These are phyloP conservation scores for Cordyceps militaris DNA, from an alignment of 2,329 filamentous ascomycete genomes.

Conservation along the genomic window DNA sequence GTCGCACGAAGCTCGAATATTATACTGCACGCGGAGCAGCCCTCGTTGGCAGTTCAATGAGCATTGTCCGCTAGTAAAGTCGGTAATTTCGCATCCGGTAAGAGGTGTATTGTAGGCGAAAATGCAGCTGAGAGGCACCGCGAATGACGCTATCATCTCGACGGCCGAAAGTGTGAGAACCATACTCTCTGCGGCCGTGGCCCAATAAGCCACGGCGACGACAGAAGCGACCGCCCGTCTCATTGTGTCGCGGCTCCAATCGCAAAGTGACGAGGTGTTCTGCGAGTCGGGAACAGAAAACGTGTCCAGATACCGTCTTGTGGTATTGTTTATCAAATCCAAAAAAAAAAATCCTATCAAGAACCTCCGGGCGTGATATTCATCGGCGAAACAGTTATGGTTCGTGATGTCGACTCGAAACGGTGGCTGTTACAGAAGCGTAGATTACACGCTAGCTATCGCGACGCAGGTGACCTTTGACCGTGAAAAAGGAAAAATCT, in stretches of 20 bases:
- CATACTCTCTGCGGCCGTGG: neutral
- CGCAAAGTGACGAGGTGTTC: neutral
- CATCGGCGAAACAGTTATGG: neutral
- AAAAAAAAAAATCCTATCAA: neutral
- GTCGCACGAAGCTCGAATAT: constrained; percentile 23
- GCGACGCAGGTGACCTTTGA: neutral
- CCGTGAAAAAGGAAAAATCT: neutral
- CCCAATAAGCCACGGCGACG: neutral
- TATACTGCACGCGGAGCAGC: constrained; percentile 22
- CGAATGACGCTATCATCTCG: constrained; percentile 31
- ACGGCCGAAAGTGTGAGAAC: constrained; percentile 32
- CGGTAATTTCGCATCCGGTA: constrained; percentile 27
- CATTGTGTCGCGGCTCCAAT: neutral
- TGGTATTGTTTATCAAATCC: neutral
- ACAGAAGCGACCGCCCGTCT: neutral
- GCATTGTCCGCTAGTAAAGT: constrained; percentile 32
- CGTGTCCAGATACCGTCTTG: neutral
- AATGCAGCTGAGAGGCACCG: constrained; percentile 31
- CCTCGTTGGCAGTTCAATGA: constrained; percentile 30
- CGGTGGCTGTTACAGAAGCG: neutral
- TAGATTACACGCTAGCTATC: neutral
- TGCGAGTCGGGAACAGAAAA: neutral
- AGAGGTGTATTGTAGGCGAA: constrained; percentile 37
- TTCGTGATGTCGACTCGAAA: constrained; percentile 6
- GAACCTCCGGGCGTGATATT: neutral